phyloP scores from a whole-genome alignment of 768 basidiomycete species.

The Rhizopogon vesiculosus region DNA sequence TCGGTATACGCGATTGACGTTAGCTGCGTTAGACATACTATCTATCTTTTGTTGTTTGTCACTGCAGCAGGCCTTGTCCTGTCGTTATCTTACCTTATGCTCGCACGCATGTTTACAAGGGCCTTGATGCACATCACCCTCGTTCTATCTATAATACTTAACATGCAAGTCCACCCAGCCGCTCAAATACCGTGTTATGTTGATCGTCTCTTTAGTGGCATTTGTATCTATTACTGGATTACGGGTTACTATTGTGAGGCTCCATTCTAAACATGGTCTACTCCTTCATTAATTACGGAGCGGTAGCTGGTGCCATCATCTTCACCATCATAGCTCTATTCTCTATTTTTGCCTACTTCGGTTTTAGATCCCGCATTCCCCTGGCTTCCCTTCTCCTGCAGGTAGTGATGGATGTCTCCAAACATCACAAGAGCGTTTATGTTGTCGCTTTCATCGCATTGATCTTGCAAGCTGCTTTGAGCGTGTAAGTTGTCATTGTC shows the following conservation, averaged over 20 bases:
- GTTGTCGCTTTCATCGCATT: slow-evolving; percentile 69
- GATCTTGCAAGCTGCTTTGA: slow-evolving; percentile 64
- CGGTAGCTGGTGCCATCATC: slow-evolving; percentile 73
- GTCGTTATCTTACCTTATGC: slow-evolving; percentile 61
- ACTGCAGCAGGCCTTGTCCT: slow-evolving; percentile 64
- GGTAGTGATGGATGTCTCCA: slow-evolving; percentile 80
- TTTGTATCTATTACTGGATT: slow-evolving; percentile 74
- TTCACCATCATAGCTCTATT: slow-evolving; percentile 78
- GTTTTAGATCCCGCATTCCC: slow-evolving; percentile 68
- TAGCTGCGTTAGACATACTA: slow-evolving; percentile 49
- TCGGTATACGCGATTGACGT: background rate
- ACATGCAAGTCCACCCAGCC: slow-evolving; percentile 45
- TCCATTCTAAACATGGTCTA: slow-evolving; percentile 14
- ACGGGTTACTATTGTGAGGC: slow-evolving; percentile 62
- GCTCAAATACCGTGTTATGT: background rate
- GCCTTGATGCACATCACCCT: slow-evolving; percentile 76
- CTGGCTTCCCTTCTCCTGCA: slow-evolving; percentile 75
- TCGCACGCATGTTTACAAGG: slow-evolving; percentile 68
- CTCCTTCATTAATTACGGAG: slow-evolving; percentile 2
- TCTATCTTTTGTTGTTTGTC: slow-evolving; percentile 72
- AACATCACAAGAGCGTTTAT: slow-evolving; percentile 79
- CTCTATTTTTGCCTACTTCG: slow-evolving; percentile 72
- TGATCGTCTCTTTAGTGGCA: slow-evolving; percentile 40
- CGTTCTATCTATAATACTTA: slow-evolving; percentile 54
- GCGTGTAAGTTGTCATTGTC: slow-evolving; percentile 44